Base-by-base conservation (phyloP, 352 stramenopile species). In the Pythium dissotocum region DNA sequence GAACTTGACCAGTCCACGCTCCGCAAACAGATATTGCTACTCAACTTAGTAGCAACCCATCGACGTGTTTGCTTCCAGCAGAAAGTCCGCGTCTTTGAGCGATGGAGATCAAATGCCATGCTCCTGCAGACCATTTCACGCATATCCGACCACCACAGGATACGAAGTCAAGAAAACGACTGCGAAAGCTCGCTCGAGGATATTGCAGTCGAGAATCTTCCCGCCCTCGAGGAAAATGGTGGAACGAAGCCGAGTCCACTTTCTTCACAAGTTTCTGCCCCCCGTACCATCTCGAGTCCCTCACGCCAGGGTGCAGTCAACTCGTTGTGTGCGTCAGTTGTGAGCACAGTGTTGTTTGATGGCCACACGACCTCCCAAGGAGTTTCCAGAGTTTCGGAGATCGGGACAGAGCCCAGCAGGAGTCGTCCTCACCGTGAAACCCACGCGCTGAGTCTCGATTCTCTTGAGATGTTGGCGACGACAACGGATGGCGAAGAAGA, bases 1-100 rank as follows among this genome's bases (percentile, higher is more conserved):
- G 66, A 70, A 4, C 21, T 53, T 4, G 21, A 53, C 21, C 52
- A 40, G 2, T 46, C 69, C 33, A 44, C 57, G 0, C 18, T 77
- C n/a, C 69, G 49, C 24, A 77, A 61, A 33, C 77, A 78, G 16
- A 58, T 54, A 7, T 26, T 74, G 14, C 36, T 89, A 16, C 65
- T 80, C 52, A 86, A 83, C 56, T 5, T 90, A 18, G 36, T 80
- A 26, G 70, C 60, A 9, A 75, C 78, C 21, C 67, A 67, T 18
- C 67, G 65, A 0, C 77, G 77, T 9, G 72, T 66, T 35, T 48
- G 66, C 14, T 64, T 58, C 18, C 56, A 82, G 24, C 44, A 48
- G 1, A 69, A 61, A 33, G 65, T 78, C 6, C 75, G 69, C 24
- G 78, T 73, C 0, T 71, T 85, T 5, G 60, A 75, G 24, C 64